Evolutionary conservation across 2,329 filamentous ascomycete genomes (phyloP).

Genomic region (Pseudogymnoascus sp.): DNA sequence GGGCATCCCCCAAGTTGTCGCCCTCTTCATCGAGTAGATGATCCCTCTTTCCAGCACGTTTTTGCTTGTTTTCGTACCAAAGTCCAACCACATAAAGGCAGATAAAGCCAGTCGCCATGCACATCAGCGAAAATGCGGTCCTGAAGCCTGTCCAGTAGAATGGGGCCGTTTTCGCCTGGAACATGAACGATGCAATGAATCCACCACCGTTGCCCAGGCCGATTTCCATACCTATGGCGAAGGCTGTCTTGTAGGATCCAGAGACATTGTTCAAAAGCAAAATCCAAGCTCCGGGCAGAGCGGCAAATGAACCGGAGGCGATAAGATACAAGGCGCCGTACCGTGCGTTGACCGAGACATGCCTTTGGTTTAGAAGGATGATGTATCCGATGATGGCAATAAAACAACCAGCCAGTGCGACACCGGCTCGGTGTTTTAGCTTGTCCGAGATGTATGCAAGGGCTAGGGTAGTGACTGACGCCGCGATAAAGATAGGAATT

Average conservation of each 20-base stretch:
- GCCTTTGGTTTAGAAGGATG: slow-evolving; percentile 29
- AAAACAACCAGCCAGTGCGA: slow-evolving; percentile 27
- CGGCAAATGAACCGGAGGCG: slow-evolving; percentile 28
- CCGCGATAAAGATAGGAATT: slow-evolving; percentile 33
- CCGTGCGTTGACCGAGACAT: slow-evolving; percentile 11
- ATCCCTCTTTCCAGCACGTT: slow-evolving; percentile 40
- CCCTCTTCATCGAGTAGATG: slow-evolving; percentile 28
- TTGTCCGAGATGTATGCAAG: slow-evolving; percentile 31
- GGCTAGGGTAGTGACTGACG: slow-evolving; percentile 27
- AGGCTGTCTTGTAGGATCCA: slow-evolving; percentile 38
- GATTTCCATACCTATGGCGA: slow-evolving; percentile 27
- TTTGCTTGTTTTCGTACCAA: slow-evolving; percentile 38
- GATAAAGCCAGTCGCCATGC: slow-evolving; percentile 10
- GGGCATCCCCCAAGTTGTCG: slow-evolving; percentile 7
- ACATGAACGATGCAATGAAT: slow-evolving; percentile 6
- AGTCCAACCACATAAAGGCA: slow-evolving; percentile 32
- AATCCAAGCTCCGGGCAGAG: slow-evolving; percentile 32
- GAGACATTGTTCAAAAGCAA: slow-evolving; percentile 47
- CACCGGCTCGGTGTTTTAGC: slow-evolving; percentile 30
- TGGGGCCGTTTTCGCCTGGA: slow-evolving; percentile 5
- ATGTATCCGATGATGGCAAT: slow-evolving; percentile 29
- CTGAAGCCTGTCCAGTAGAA: slow-evolving; percentile 6
- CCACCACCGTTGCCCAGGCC: background rate
- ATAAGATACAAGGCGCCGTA: slow-evolving; percentile 33
- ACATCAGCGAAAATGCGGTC: slow-evolving; percentile 21